Base-by-base conservation (phyloP, 169 alveolate genomes). In the Plasmodium sp. region DNA sequence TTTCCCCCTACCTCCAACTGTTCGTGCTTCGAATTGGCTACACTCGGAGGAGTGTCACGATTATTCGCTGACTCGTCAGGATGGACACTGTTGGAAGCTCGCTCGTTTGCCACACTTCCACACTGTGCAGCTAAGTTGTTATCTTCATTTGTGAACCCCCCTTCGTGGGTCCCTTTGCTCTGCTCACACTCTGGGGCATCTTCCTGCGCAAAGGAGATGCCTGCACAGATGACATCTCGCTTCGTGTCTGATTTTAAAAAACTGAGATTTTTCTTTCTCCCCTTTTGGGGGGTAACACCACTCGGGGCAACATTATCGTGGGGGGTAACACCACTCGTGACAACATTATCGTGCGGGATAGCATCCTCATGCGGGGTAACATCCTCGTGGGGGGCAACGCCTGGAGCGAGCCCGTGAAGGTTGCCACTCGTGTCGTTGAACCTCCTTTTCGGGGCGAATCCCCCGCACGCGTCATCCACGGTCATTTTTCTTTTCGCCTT, bases 331-430 rank as follows among this genome's bases (percentile, higher is more conserved):
- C 27, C 27, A 22, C 27, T 22, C 27, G n/a, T n/a, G n/a, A n/a
- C n/a, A n/a, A n/a, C n/a, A n/a, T 51, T 51, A 14, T 51, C 62
- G 16, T 14, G 0, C 3, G 9, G 9, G 33, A 3, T 79, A 14
- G n/a, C 6, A 10, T 79, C 34, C 0, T 77, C 56, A 0, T 7
- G 12, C 16, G 58, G n/a, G 58, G 1, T 48, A 48, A 9, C 58
- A 48, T 48, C 12, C 1, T 48, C 58, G 58, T 10, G 12, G 16
- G 77, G 27, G 77, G 22, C 27, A 18, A 67, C n/a, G 27, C 27
- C 27, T 3, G 39, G 77, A 7, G 39, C 5, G 39, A 67, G 77
- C 54, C 93, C 93, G 54, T 84, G 93, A 10, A 31, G 45, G 43
- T 12, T 84, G 43, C 54, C 77, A 48, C 54, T 84, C 36, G 5